A percentile compares a stretch with the other conserved stretches of the same genome.
These are phyloP conservation scores for Camelina laxa DNA, from an alignment of 345 rosid genomes.

Conservation along the genomic window DNA sequence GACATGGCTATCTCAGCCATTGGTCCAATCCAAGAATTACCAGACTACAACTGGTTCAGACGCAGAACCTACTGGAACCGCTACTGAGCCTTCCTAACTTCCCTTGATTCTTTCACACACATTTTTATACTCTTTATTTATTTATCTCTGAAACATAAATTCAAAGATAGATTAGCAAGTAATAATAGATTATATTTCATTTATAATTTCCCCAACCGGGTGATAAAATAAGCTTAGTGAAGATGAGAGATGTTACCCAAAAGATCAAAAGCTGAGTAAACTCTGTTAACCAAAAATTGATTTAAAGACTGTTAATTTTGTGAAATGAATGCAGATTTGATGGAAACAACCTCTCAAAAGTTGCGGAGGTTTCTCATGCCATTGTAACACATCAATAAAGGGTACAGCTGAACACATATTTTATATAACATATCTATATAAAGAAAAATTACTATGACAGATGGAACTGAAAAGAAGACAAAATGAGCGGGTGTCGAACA, in stretches of 20 bases:
- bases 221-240: background rate
- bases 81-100: background rate
- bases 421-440: background rate
- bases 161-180: background rate
- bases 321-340: constrained; percentile 10
- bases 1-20: background rate
- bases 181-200: background rate
- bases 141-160: background rate
- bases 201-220: background rate
- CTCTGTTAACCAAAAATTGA: background rate
- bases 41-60: constrained; percentile 38
- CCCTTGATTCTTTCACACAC: background rate
- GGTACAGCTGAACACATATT: background rate
- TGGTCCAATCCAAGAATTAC: background rate
- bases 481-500: background rate
- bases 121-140: background rate
- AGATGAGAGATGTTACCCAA: too few relatives aligned
- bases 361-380: background rate
- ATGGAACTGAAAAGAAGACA: constrained; percentile 6
- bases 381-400: background rate
- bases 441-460: too few relatives aligned
- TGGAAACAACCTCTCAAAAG: constrained; percentile 5
- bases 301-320: background rate
- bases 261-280: background rate
- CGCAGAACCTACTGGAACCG: constrained; percentile 2